Base-by-base conservation (phyloP, 441 rosid species). In the Jatropha multifida region DNA sequence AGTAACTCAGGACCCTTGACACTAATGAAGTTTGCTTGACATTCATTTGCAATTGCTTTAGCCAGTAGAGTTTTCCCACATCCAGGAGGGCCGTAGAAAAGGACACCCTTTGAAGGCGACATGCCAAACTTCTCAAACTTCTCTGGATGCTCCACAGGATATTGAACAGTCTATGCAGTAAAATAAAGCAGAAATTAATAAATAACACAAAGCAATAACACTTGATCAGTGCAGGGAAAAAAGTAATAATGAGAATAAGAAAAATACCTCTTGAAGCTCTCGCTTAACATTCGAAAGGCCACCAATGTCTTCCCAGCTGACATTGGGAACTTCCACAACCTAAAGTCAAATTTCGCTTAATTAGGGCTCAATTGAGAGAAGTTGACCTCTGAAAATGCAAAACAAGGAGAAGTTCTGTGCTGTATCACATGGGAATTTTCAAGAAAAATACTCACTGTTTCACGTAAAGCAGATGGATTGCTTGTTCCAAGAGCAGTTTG, bases 311-410 rank as follows among this genome's bases (percentile, higher is more conserved):
- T 83, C 88, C 93, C 93, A 89, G 84, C 85, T 83, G 56, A 83
- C 85, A 81, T 88, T 88, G 32, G 93, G 93, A 76, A 89, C 91
- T 82, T 89, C 93, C 74, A 89, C 90, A 44, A 89, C 93, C 93
- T 89, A 9, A 32, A 40, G 3, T 60, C 8, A 49, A 46, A 69
- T 11, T 61, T 13, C 4, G 40, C 7, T 61, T 14, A 32, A 32
- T 27, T 61, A 61, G n/a, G 27, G 17, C 1, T 9, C 18, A 61
- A 4, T 61, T 61, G 9, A 32, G 13, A 32, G 12, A 60, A 12
- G 5, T 11, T 27, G 5, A 27, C 7, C 17, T 11, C 40, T 23
- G 38, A 26, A 60, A 60, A 26, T 26, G 40, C 9, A 4, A 56
- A 20, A 56, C 2, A 23, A 23, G 23, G 23, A 59, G 23, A 59